These are phyloP conservation scores for Arthrinium puccinioides DNA, from an alignment of 2,329 filamentous ascomycete genomes.

Conservation along the genomic window DNA sequence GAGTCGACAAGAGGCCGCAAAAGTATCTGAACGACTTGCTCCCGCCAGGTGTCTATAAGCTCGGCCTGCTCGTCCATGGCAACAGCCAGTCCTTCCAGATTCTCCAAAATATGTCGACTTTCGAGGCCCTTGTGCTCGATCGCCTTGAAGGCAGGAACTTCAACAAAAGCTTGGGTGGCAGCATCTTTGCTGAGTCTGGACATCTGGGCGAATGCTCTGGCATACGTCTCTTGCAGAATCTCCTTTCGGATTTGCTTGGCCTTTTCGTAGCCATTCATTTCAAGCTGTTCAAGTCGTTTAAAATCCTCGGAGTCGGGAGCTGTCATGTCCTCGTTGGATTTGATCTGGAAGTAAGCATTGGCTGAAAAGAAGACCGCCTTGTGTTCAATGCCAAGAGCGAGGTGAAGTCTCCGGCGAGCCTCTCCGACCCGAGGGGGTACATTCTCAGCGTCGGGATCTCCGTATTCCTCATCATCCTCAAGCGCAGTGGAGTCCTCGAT, in stretches of 20 bases:
- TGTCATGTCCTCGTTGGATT: slow-evolving; percentile 59
- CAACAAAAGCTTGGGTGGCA: slow-evolving; percentile 46
- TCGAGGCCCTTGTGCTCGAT: slow-evolving; percentile 61
- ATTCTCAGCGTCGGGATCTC: slow-evolving; percentile 26
- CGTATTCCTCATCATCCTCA: slow-evolving; percentile 9
- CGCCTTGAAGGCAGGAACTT: slow-evolving; percentile 53
- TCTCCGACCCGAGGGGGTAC: slow-evolving; percentile 40
- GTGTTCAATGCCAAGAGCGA: slow-evolving; percentile 72
- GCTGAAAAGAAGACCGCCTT: slow-evolving; percentile 78
- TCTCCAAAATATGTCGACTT: slow-evolving; percentile 57
- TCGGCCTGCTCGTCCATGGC: slow-evolving; percentile 66
- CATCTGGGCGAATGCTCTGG: slow-evolving; percentile 60
- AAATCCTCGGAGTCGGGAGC: slow-evolving; percentile 61
- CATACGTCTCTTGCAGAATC: slow-evolving; percentile 53
- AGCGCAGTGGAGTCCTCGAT: slow-evolving; percentile 12
- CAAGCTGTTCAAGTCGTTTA: slow-evolving; percentile 57
- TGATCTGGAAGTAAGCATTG: slow-evolving; percentile 79
- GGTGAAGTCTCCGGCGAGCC: slow-evolving; percentile 59
- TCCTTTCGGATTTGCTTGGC: slow-evolving; percentile 75
- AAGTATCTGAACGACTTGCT: slow-evolving; percentile 64
- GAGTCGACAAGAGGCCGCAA: slow-evolving; percentile 74
- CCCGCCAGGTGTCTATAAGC: slow-evolving; percentile 67
- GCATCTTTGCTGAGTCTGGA: slow-evolving; percentile 47
- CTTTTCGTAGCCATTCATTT: slow-evolving; percentile 65
- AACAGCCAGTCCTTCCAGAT: slow-evolving; percentile 56